A percentile compares a stretch with the other conserved stretches of the same genome.
Evolutionary conservation across 257 asterid genomes (phyloP).

Genomic region (Nicotiana attenuata): DNA sequence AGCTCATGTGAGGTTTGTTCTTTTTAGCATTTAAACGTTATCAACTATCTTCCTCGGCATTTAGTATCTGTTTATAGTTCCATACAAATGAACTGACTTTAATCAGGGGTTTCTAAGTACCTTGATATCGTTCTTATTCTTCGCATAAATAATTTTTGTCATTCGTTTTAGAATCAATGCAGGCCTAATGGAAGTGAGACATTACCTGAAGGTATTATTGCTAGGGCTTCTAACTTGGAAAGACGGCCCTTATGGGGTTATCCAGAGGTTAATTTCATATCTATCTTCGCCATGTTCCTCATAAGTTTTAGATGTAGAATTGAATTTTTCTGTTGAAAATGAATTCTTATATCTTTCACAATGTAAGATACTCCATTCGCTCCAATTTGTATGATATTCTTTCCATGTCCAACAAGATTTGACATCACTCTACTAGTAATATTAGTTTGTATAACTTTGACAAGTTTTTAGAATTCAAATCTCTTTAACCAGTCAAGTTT

Average conservation of each 20-base stretch:
- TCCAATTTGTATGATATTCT: not conserved
- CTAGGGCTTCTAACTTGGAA: constrained; percentile 64
- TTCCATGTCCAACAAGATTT: not conserved
- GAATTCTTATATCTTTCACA: not conserved
- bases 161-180: constrained; percentile 43
- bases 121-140: not conserved
- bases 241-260: constrained; percentile 78
- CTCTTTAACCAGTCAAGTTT: not conserved
- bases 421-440: not conserved
- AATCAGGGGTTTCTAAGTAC: not conserved
- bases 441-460: not conserved
- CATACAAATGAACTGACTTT: not conserved
- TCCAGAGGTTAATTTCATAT: constrained; percentile 49
- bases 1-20: constrained; percentile 52
- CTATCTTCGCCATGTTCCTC: not conserved
- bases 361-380: not conserved
- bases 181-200: constrained; percentile 68
- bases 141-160: constrained; percentile 21
- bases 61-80: not conserved
- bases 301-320: not conserved
- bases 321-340: not conserved
- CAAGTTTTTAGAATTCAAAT: not conserved
- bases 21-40: not conserved
- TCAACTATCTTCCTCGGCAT: not conserved
- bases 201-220: constrained; percentile 69